Percentiles rank a stretch among this genome's conserved stretches.
Conservation (phyloP, 2,329 filamentous ascomycete genomes). For the Botrytis elliptica region DNA sequence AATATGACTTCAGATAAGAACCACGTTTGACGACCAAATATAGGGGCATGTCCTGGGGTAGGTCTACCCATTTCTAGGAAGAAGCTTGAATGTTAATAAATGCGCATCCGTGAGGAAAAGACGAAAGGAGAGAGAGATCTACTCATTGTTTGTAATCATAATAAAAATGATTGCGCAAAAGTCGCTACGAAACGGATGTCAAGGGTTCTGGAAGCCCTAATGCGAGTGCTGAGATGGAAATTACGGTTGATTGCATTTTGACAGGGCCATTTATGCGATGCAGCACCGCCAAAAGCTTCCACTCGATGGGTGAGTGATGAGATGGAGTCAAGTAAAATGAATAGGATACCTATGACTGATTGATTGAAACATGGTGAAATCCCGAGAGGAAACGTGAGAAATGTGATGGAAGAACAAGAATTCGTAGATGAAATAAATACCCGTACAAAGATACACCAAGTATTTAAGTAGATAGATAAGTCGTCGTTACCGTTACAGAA, state of each 20-base stretch:
- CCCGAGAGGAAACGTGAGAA: neutral
- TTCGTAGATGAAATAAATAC: neutral
- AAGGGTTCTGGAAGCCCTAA: conserved; percentile 15
- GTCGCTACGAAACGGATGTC: neutral
- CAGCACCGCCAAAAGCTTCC: neutral
- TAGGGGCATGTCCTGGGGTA: neutral
- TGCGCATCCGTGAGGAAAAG: neutral
- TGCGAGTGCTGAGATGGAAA: conserved; percentile 8
- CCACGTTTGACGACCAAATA: neutral
- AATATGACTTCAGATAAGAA: neutral
- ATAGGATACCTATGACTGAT: neutral
- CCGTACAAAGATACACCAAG: neutral
- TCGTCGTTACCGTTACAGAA: no score
- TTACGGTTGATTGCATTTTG: conserved; percentile 8
- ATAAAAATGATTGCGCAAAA: neutral
- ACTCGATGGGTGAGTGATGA: neutral
- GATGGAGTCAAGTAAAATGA: neutral
- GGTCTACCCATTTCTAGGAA: neutral
- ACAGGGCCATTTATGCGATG: conserved; percentile 9
- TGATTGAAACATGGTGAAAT: neutral
- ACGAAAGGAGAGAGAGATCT: neutral
- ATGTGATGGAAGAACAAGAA: neutral
- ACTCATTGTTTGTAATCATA: no score
- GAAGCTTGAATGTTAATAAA: neutral
- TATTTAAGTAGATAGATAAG: neutral